phyloP scores from a whole-genome alignment of 78 protist genomes.

The Creolimax fragrantissima region DNA sequence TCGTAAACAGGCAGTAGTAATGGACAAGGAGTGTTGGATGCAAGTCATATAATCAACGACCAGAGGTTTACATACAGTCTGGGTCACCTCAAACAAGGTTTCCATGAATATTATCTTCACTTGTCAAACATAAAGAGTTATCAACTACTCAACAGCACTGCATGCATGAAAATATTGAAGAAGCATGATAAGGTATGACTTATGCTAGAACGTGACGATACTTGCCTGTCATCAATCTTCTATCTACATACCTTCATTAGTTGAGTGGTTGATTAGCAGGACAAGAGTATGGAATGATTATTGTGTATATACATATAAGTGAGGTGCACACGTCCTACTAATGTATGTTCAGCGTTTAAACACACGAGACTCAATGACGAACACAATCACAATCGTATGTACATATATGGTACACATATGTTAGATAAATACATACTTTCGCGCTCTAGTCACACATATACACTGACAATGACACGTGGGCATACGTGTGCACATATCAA shows the following conservation, averaged over 20 bases:
- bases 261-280: no score
- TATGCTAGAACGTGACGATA: no score
- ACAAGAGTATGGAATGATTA: no score
- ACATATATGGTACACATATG: neutral
- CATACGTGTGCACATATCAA: no score
- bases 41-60: neutral
- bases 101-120: neutral
- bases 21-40: neutral
- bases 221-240: no score
- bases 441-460: neutral
- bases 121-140: neutral
- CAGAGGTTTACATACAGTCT: neutral
- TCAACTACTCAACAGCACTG: slow-evolving; percentile 6
- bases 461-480: neutral
- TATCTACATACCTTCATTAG: no score
- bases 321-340: no score
- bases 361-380: no score
- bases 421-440: neutral
- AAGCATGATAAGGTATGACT: slow-evolving; percentile 22
- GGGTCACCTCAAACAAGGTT: neutral
- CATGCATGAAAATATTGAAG: neutral
- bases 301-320: no score
- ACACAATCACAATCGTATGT: no score
- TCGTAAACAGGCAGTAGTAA: neutral
- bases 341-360: no score